phyloP scores from a whole-genome alignment of 352 stramenopile genomes.

The Pythium graminicola region DNA sequence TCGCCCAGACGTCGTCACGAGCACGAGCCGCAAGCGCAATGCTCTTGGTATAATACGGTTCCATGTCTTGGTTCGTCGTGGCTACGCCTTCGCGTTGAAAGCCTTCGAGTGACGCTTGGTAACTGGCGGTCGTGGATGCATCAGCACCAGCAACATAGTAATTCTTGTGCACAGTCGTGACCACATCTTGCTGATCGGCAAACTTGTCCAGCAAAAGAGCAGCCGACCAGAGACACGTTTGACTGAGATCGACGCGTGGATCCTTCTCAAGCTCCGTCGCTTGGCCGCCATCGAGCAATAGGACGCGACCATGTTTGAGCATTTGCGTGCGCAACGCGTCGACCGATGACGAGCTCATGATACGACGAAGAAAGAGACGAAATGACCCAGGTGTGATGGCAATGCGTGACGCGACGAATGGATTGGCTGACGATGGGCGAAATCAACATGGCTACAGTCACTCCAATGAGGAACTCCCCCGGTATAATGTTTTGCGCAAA shows the following conservation, averaged over 20 bases:
- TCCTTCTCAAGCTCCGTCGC: constrained; percentile 77
- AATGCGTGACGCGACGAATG: background rate
- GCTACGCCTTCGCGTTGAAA: constrained; percentile 63
- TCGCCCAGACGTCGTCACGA: constrained; percentile 46
- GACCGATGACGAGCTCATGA: background rate
- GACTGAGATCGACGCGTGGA: constrained; percentile 42
- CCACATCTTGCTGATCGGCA: constrained; percentile 40
- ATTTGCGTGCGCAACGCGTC: constrained; percentile 11
- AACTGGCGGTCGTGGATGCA: constrained; percentile 75
- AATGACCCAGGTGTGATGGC: background rate
- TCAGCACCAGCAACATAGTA: constrained; percentile 79
- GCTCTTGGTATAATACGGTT: constrained; percentile 63
- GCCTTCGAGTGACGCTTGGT: constrained; percentile 80
- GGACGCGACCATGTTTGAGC: constrained; percentile 23
- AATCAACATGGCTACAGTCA: background rate
- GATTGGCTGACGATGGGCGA: background rate
- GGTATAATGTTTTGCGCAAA: background rate
- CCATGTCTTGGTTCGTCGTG: constrained; percentile 35
- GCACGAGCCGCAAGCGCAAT: constrained; percentile 65
- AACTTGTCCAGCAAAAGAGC: constrained; percentile 57
- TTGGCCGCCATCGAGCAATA: constrained; percentile 71
- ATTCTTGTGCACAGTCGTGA: constrained; percentile 58
- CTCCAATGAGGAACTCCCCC: background rate
- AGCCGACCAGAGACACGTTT: constrained; percentile 65
- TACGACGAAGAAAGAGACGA: background rate